Conservation (phyloP, 2,329 filamentous ascomycete species). For the Hortaea sp. region DNA sequence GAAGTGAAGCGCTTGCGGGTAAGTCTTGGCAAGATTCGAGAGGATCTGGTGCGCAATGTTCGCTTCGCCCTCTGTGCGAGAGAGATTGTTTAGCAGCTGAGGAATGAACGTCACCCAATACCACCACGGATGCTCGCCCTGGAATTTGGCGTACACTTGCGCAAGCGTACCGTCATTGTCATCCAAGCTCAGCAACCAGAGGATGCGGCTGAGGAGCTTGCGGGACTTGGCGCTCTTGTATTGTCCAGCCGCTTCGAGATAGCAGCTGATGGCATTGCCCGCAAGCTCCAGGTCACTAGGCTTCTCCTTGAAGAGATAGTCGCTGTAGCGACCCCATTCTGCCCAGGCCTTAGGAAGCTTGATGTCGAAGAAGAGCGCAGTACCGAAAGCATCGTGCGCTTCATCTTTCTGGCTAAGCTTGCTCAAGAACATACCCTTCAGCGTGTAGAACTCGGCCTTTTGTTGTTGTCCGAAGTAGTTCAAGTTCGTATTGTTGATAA, state of each 20-base stretch:
- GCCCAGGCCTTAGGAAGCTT: conserved; percentile 95
- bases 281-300: conserved; percentile 72
- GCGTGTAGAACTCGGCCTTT: conserved; percentile 97
- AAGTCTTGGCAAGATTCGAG: conserved; percentile 87
- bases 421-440: conserved; percentile 98
- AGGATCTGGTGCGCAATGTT: conserved; percentile 77
- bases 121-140: conserved; percentile 95
- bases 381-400: conserved; percentile 87
- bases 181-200: conserved; percentile 92
- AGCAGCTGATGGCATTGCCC: conserved; percentile 87
- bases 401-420: conserved; percentile 86
- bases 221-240: conserved; percentile 96
- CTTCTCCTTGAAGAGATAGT: conserved; percentile 89
- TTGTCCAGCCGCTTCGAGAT: conserved; percentile 86
- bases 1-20: conserved; percentile 92
- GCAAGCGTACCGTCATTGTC: conserved; percentile 76
- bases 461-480: conserved; percentile 95
- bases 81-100: conserved; percentile 82
- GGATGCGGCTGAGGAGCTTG: conserved; percentile 82
- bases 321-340: conserved; percentile 98
- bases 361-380: conserved; percentile 91
- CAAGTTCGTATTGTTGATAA: conserved; percentile 99
- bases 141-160: conserved; percentile 85
- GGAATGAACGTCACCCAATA: conserved; percentile 99
- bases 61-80: conserved; percentile 67